A percentile compares a stretch with the other conserved stretches of the same genome.
These are phyloP conservation scores for Davidsoniella neocaledoniae DNA, from an alignment of 2,329 filamentous ascomycete genomes.

Conservation along the genomic window DNA sequence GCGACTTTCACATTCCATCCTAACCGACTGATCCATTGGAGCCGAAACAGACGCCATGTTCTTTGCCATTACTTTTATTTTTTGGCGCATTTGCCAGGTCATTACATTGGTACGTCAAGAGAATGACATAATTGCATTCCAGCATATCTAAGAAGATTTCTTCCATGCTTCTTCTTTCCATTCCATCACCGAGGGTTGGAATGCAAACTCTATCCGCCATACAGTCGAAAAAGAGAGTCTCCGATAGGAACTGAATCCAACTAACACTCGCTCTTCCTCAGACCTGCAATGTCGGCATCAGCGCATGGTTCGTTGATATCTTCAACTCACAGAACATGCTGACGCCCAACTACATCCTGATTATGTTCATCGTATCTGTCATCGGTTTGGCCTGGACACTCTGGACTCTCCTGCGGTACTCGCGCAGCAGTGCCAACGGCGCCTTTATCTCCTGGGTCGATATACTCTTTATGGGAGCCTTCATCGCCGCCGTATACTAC, in stretches of 20 bases:
- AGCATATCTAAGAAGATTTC: neutral
- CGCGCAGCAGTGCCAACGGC: constrained; percentile 43
- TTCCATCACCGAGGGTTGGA: no score
- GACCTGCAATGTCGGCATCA: constrained; percentile 51
- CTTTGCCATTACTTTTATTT: constrained; percentile 46
- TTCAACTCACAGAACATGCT: constrained; percentile 39
- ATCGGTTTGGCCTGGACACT: constrained; percentile 46
- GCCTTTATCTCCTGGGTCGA: constrained; percentile 44
- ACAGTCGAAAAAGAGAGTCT: neutral
- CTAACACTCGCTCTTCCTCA: constrained; percentile 18
- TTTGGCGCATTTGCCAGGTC: constrained; percentile 45
- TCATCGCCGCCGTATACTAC: constrained; percentile 45
- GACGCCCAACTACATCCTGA: constrained; percentile 44
- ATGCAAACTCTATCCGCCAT: no score
- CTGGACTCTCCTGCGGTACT: constrained; percentile 49
- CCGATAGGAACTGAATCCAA: neutral
- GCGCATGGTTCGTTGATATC: constrained; percentile 47
- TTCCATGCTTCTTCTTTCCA: neutral
- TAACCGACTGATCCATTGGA: no score
- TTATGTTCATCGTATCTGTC: constrained; percentile 51
- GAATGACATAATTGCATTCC: no score
- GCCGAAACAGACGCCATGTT: constrained; percentile 30
- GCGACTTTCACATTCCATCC: no score
- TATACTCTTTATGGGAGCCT: constrained; percentile 42
- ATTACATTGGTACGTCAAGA: constrained; percentile 37